These are phyloP conservation scores for Ocimum tenuiflorum DNA, from an alignment of 257 asterid species.

Conservation along the genomic window DNA sequence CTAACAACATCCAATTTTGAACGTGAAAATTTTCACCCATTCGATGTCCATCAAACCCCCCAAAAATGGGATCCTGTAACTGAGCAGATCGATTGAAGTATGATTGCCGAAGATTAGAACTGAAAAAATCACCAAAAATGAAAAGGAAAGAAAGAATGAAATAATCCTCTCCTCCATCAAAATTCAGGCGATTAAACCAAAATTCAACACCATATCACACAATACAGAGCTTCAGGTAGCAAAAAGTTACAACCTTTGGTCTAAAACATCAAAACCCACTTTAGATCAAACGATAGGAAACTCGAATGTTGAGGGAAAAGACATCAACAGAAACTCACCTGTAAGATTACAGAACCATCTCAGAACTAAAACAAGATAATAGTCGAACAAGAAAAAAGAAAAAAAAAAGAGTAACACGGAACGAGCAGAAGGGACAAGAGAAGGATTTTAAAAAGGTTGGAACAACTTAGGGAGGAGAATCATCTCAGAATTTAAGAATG, in stretches of 20 bases:
- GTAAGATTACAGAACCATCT: slow-evolving; percentile 18
- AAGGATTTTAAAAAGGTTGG: slow-evolving; percentile 9
- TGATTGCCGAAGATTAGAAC: slow-evolving; percentile 22
- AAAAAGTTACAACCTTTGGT: slow-evolving; percentile 24
- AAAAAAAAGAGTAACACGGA: slow-evolving; percentile 11
- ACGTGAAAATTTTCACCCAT: not conserved
- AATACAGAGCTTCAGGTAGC: slow-evolving; percentile 19
- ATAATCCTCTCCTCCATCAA: not conserved
- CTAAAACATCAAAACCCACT: slow-evolving; percentile 14
- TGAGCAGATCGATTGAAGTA: slow-evolving; percentile 29
- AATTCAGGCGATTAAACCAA: slow-evolving; percentile 22
- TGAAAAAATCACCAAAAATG: not conserved
- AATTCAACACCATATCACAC: slow-evolving; percentile 34
- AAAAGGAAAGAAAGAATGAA: not conserved
- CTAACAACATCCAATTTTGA: slow-evolving; percentile 1
- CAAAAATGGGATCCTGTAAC: not conserved
- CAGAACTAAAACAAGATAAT: slow-evolving; percentile 15
- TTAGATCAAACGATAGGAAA: slow-evolving; percentile 23
- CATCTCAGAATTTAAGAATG: slow-evolving; percentile 32
- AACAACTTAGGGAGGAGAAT: slow-evolving; percentile 19
- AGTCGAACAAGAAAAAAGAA: slow-evolving; percentile 11
- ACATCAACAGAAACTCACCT: slow-evolving; percentile 30
- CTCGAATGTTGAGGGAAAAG: slow-evolving; percentile 17
- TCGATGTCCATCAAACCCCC: slow-evolving; percentile 9
- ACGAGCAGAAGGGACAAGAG: not conserved